Conservation (phyloP, 768 basidiomycete genomes). For the Suillus ampliporus region DNA sequence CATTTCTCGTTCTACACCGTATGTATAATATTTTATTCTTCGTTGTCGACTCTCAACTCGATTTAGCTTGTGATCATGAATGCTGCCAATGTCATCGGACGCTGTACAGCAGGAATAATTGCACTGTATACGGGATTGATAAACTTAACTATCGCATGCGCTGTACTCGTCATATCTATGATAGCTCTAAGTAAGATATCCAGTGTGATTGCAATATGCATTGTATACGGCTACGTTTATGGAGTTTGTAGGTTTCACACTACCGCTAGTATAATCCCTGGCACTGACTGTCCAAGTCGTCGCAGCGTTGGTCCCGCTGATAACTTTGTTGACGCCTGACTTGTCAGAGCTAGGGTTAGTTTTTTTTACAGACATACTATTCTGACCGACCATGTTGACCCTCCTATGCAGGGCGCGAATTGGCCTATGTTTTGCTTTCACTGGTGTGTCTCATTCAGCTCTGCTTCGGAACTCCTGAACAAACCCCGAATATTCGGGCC, state of each 20-base stretch:
- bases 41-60: not conserved
- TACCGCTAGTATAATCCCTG: not conserved
- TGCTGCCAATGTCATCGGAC: conserved; percentile 52
- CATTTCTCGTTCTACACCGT: conserved; percentile 63
- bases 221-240: conserved; percentile 55
- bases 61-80: conserved; percentile 58
- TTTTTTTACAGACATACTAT: not conserved
- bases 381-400: not conserved
- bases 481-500: conserved; percentile 17
- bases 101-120: conserved; percentile 48
- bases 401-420: conserved; percentile 36
- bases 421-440: conserved; percentile 54
- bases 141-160: conserved; percentile 46
- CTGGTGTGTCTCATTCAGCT: conserved; percentile 33
- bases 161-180: conserved; percentile 49
- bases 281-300: conserved; percentile 37
- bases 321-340: conserved; percentile 49
- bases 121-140: conserved; percentile 48
- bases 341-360: conserved; percentile 58
- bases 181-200: conserved; percentile 45
- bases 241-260: conserved; percentile 45
- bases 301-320: conserved; percentile 46
- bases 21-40: conserved; percentile 9
- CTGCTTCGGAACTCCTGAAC: too few species aligned
- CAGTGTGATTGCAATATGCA: conserved; percentile 47